A percentile compares a stretch with the other conserved stretches of the same genome.
Evolutionary conservation across 164 flowering plant genomes (phyloP).

Genomic region (Magnolia sinica): DNA sequence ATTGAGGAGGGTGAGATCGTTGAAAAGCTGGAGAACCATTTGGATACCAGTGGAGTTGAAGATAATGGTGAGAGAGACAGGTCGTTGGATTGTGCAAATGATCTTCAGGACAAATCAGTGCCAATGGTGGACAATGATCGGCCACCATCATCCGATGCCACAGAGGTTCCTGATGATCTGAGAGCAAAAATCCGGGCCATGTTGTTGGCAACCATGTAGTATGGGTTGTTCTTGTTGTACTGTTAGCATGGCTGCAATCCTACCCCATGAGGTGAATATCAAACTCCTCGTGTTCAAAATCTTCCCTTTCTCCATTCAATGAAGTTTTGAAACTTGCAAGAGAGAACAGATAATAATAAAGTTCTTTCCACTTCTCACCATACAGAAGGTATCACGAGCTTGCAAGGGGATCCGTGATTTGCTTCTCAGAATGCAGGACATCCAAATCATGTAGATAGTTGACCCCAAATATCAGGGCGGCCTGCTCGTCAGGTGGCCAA

Average conservation of each 20-base stretch:
- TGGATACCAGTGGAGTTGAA: constrained; percentile 23
- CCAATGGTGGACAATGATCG: constrained; percentile 11
- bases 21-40: constrained; percentile 13
- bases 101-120: constrained; percentile 22
- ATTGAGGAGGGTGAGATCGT: constrained; percentile 58
- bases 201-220: constrained; percentile 65
- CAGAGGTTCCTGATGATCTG: constrained; percentile 66
- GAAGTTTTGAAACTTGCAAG: too few species aligned
- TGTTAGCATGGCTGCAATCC: background rate
- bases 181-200: constrained; percentile 90
- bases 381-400: too few species aligned
- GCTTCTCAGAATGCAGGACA: too few species aligned
- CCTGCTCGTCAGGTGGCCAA: too few species aligned
- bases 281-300: too few species aligned
- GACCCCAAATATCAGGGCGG: too few species aligned
- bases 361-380: too few species aligned
- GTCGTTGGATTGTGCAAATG: constrained; percentile 28
- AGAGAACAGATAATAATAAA: too few species aligned
- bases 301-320: too few species aligned
- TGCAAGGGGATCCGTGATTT: too few species aligned
- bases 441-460: too few species aligned
- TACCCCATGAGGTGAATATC: too few species aligned
- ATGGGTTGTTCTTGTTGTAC: background rate
- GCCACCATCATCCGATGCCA: constrained; percentile 28
- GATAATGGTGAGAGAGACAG: constrained; percentile 34